phyloP scores from a whole-genome alignment of 768 basidiomycete species.

The Amyloporia xantha region DNA sequence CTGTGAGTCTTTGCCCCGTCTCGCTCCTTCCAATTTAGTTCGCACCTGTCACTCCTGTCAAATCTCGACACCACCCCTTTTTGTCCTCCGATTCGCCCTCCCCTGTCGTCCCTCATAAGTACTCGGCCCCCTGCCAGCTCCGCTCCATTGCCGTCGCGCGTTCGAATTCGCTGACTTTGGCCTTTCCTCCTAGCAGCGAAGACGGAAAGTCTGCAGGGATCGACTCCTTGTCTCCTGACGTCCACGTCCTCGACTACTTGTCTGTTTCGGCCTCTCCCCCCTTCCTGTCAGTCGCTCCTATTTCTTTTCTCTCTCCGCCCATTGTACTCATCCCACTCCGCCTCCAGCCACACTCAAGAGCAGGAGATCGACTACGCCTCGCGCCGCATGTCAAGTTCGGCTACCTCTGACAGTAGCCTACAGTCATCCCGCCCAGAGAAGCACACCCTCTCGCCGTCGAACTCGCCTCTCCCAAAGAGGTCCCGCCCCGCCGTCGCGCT shows the following conservation, averaged over 20 bases:
- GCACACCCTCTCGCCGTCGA: slow-evolving; percentile 47
- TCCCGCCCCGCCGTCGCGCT: slow-evolving; percentile 27
- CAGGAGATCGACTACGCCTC: slow-evolving; percentile 52
- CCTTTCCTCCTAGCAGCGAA: slow-evolving; percentile 22
- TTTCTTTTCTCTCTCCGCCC: slow-evolving; percentile 17
- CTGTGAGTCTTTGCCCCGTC: slow-evolving; percentile 38
- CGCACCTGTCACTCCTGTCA: slow-evolving; percentile 1
- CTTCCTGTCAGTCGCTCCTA: slow-evolving; percentile 21
- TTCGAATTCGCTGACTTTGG: slow-evolving; percentile 5
- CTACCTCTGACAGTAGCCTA: slow-evolving; percentile 59
- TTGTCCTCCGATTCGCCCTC: not conserved
- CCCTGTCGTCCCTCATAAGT: not conserved
- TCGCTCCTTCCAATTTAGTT: not conserved
- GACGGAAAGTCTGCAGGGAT: slow-evolving; percentile 31
- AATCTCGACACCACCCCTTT: slow-evolving; percentile 8
- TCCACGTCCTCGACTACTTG: slow-evolving; percentile 32
- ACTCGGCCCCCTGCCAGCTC: not conserved
- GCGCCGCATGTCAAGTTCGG: slow-evolving; percentile 76
- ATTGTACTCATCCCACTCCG: slow-evolving; percentile 13
- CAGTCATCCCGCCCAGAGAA: slow-evolving; percentile 59
- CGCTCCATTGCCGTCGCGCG: not conserved
- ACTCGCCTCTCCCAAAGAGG: slow-evolving; percentile 45
- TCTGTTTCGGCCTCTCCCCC: slow-evolving; percentile 37
- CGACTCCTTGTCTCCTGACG: slow-evolving; percentile 31
- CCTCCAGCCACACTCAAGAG: slow-evolving; percentile 8